These are phyloP conservation scores for Graphilbum sp. DNA, from an alignment of 2,329 filamentous ascomycete species.

Conservation along the genomic window DNA sequence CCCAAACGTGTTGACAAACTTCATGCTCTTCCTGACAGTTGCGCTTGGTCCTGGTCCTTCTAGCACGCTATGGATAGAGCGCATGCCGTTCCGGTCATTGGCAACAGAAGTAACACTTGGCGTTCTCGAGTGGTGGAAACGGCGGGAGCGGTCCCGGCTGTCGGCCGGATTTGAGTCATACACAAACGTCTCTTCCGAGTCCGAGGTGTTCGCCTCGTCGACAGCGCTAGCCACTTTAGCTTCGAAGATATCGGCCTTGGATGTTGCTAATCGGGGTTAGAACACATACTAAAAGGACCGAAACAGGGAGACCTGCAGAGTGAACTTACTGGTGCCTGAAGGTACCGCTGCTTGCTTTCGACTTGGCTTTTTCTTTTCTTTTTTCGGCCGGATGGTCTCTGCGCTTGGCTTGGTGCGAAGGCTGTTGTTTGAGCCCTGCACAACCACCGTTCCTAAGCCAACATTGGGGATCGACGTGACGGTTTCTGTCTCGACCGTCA, in stretches of 20 bases:
- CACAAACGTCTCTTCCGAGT: conserved; percentile 96
- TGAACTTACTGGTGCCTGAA: conserved; percentile 53
- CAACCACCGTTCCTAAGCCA: conserved; percentile 49
- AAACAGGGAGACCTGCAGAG: neutral
- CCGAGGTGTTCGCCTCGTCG: conserved; percentile 88
- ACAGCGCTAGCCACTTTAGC: conserved; percentile 92
- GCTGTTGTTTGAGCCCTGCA: conserved; percentile 50
- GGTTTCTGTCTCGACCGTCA: conserved; percentile 96
- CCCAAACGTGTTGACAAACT: conserved; percentile 77
- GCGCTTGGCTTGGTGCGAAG: conserved; percentile 75
- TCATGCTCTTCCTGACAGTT: conserved; percentile 82
- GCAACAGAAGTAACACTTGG: conserved; percentile 79
- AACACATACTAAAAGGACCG: neutral
- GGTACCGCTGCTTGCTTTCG: conserved; percentile 61
- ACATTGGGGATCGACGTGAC: conserved; percentile 82
- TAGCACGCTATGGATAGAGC: conserved; percentile 51
- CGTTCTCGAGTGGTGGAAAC: conserved; percentile 69
- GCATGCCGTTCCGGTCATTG: conserved; percentile 43
- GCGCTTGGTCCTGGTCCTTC: conserved; percentile 32
- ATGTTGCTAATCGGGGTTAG: conserved; percentile 46
- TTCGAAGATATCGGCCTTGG: conserved; percentile 96
- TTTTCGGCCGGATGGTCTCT: conserved; percentile 91
- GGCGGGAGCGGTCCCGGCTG: conserved; percentile 41
- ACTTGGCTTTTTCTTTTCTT: conserved; percentile 67
- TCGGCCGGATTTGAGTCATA: conserved; percentile 94